Evolutionary conservation across 306 rosid genomes (phyloP), one percentile per base, ranked within the genome.

Genomic region (Malus orientalis): DNA sequence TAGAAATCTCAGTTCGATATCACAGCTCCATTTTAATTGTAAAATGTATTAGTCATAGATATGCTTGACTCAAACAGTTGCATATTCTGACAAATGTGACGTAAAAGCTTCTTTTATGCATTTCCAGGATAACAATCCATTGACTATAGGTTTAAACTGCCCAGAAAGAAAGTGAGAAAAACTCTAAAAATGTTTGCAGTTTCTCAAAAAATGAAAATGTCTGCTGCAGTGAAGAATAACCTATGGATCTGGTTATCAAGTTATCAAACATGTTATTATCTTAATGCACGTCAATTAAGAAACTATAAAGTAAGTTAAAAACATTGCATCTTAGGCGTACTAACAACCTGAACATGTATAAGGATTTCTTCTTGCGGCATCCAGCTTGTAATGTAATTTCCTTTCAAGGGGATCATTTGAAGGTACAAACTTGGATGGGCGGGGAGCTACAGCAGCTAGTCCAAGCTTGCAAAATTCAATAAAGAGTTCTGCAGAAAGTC

Each of bases 361-460:
- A 30, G 33, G 33, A 82, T 88, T 90, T 80, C 83, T 89, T 76
- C 76, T 90, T 70, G 76, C 87, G 54, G 86, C 77, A 63, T 59
- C 74, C 78, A 94, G 79, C 79, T 90, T 88, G 74, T 91, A 81
- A 75, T 78, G 59, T 79, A 94, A 74, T 84, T 84, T 91, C 67
- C 84, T 81, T 68, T 86, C 97, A 23, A 90, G 80, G 13, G 98
- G 95, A 74, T 90, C 91, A 72, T 87, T 71, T n/a, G 88, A 84
- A 15, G 87, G 95, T 68, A 80, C 88, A 68, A 77, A 55, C 47
- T 84, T 89, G 74, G 88, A 65, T 23, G 87, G 84, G 38, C 93
- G 86, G 19, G 86, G 23, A 78, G 90, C 82, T 84, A 81, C 90
- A 68, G 95, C 95, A 64, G 97, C 98, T 60, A 94, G 85, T 44